Percentiles rank a stretch among this genome's conserved stretches.
Conservation (phyloP, 352 stramenopile genomes). For the Phytophthora pseudosyringae region DNA sequence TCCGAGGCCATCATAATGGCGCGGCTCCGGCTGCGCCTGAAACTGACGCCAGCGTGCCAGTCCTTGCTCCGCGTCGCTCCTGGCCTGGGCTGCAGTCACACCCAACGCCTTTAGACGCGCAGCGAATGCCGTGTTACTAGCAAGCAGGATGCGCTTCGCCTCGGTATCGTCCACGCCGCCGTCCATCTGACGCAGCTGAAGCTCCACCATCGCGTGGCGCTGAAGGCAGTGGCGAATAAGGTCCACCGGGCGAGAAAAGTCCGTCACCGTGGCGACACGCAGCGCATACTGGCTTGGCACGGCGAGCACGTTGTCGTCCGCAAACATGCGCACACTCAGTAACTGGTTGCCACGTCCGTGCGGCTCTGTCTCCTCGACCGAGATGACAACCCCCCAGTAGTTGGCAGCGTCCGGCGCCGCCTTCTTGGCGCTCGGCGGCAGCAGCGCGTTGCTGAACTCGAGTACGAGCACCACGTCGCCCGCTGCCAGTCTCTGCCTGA, state of each 20-base stretch:
- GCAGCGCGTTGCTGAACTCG: slow-evolving; percentile 66
- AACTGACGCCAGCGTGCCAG: slow-evolving; percentile 41
- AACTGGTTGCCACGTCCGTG: slow-evolving; percentile 56
- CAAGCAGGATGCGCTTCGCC: slow-evolving; percentile 25
- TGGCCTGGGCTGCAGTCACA: slow-evolving; percentile 29
- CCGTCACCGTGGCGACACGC: slow-evolving; percentile 41
- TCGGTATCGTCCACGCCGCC: slow-evolving; percentile 24
- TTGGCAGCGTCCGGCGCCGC: slow-evolving; percentile 51
- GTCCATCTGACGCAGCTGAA: slow-evolving; percentile 44
- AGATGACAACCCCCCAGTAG: slow-evolving; percentile 64
- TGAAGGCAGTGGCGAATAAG: slow-evolving; percentile 63
- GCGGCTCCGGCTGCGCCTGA: slow-evolving; percentile 18
- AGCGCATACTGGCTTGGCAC: slow-evolving; percentile 68
- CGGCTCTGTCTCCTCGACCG: slow-evolving; percentile 52
- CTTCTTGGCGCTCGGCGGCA: slow-evolving; percentile 47
- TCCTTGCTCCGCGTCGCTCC: slow-evolving; percentile 31
- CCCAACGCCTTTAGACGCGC: slow-evolving; percentile 35
- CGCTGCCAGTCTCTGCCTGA: slow-evolving; percentile 37
- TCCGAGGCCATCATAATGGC: slow-evolving; percentile 35
- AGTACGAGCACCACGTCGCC: slow-evolving; percentile 75
- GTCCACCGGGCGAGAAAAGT: slow-evolving; percentile 46
- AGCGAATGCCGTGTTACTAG: slow-evolving; percentile 34
- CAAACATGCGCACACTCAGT: slow-evolving; percentile 63
- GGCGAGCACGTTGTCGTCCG: slow-evolving; percentile 57
- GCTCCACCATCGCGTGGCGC: slow-evolving; percentile 60